Conservation (phyloP, 169 alveolate species). For the Eimeria brunetti region DNA sequence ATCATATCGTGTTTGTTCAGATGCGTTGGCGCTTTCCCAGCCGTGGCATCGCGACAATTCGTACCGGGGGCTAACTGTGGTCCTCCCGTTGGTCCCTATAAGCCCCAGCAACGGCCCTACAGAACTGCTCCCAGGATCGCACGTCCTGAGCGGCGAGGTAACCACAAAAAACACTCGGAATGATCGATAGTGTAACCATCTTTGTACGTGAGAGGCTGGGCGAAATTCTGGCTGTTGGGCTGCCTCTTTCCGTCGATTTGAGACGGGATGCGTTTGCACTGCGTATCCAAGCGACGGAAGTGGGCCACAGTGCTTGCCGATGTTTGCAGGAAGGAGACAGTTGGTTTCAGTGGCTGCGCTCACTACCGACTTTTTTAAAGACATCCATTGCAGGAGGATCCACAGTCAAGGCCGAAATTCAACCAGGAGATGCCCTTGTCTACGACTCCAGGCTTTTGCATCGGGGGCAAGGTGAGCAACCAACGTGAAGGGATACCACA, state of each 20-base stretch:
- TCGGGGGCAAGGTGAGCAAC: slow-evolving; percentile 72
- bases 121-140: slow-evolving; percentile 80
- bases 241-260: neutral
- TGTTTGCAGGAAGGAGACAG: slow-evolving; percentile 28
- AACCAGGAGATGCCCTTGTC: slow-evolving; percentile 77
- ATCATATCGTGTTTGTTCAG: slow-evolving; percentile 17
- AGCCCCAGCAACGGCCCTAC: slow-evolving; percentile 75
- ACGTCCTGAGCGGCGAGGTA: slow-evolving; percentile 63
- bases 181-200: neutral
- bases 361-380: neutral
- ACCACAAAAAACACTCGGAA: neutral
- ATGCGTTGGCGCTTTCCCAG: slow-evolving; percentile 80
- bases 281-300: no score
- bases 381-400: slow-evolving; percentile 11
- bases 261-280: neutral
- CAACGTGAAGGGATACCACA: neutral
- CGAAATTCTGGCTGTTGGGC: neutral
- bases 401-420: slow-evolving; percentile 58
- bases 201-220: neutral
- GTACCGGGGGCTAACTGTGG: slow-evolving; percentile 72
- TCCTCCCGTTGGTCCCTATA: slow-evolving; percentile 67
- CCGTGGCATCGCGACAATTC: slow-evolving; percentile 81
- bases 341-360: slow-evolving; percentile 55
- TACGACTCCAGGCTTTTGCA: slow-evolving; percentile 78
- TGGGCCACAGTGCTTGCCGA: neutral